Conservation (phyloP, 805 yeast species). For the Brettanomyces bruxellensis region DNA sequence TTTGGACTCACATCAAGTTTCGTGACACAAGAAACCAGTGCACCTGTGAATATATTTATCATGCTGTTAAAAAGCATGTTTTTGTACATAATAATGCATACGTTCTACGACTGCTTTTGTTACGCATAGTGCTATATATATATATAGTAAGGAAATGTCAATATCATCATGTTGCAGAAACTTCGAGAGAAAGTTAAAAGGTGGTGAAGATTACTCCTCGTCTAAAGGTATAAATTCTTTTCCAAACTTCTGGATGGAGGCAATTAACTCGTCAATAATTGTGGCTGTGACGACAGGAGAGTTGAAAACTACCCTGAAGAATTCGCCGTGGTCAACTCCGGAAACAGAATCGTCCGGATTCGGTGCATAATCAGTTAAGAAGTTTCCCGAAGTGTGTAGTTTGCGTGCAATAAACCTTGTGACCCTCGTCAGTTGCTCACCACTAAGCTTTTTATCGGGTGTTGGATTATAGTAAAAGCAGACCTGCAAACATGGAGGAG, state of each 20-base stretch:
- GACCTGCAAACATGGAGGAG: conserved; percentile 76
- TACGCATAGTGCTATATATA: neutral
- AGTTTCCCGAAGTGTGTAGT: conserved; percentile 55
- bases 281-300: conserved; percentile 47
- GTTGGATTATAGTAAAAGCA: conserved; percentile 64
- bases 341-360: conserved; percentile 35
- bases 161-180: too few species aligned
- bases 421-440: conserved; percentile 36
- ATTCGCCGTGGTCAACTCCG: conserved; percentile 53
- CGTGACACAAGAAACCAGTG: conserved; percentile 1
- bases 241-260: conserved; percentile 30
- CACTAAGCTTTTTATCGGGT: conserved; percentile 13
- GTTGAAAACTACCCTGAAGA: conserved; percentile 77
- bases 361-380: conserved; percentile 73
- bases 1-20: conserved; percentile 43
- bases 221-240: conserved; percentile 1
- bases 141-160: too few species aligned
- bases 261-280: conserved; percentile 37
- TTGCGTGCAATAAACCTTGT: conserved; percentile 57
- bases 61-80: too few species aligned
- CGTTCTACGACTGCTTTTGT: neutral
- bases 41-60: too few species aligned
- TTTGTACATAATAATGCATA: too few species aligned
- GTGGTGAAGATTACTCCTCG: neutral
- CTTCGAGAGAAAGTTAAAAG: too few species aligned